These are phyloP conservation scores for Phytopythium montanum DNA, from an alignment of 352 stramenopile genomes.

Conservation along the genomic window DNA sequence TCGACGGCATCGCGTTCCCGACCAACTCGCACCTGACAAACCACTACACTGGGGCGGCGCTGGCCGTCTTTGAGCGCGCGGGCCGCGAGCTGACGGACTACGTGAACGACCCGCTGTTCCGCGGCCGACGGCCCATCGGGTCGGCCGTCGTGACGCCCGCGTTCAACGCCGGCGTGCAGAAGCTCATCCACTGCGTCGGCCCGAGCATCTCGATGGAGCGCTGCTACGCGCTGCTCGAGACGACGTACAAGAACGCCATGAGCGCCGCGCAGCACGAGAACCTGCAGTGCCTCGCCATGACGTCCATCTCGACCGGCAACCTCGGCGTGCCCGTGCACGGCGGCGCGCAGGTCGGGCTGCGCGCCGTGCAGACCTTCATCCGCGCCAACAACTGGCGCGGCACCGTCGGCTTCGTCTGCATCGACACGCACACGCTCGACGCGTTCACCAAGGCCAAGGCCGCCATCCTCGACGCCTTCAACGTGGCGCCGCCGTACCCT, in stretches of 20 bases:
- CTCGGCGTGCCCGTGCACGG: conserved; percentile 26
- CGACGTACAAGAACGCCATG: conserved; percentile 43
- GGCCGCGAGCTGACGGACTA: conserved; percentile 24
- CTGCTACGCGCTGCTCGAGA: conserved; percentile 31
- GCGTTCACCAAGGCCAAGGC: conserved; percentile 20
- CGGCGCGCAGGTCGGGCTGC: conserved; percentile 38
- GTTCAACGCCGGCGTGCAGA: conserved; percentile 39
- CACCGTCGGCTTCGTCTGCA: conserved; percentile 31
- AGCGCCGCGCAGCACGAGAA: conserved; percentile 32
- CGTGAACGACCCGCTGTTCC: conserved; percentile 33
- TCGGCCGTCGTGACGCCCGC: conserved; percentile 41
- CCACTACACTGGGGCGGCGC: conserved; percentile 29
- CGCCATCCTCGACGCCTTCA: conserved; percentile 28
- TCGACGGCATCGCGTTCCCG: conserved; percentile 51
- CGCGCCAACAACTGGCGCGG: conserved; percentile 32
- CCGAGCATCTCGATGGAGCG: conserved; percentile 29
- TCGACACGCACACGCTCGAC: conserved; percentile 23
- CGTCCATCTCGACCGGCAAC: conserved; percentile 60
- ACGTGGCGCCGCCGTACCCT: conserved; percentile 14
- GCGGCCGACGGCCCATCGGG: conserved; percentile 20
- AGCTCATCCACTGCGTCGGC: conserved; percentile 57
- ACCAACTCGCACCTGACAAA: conserved; percentile 30
- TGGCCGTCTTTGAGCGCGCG: conserved; percentile 35
- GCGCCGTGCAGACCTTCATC: conserved; percentile 38
- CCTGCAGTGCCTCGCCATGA: conserved; percentile 40